Evolutionary conservation across 2,329 filamentous ascomycete species (phyloP), one percentile per base, ranked within the genome.

Genomic region (Tolypocladium cylindrosporum): DNA sequence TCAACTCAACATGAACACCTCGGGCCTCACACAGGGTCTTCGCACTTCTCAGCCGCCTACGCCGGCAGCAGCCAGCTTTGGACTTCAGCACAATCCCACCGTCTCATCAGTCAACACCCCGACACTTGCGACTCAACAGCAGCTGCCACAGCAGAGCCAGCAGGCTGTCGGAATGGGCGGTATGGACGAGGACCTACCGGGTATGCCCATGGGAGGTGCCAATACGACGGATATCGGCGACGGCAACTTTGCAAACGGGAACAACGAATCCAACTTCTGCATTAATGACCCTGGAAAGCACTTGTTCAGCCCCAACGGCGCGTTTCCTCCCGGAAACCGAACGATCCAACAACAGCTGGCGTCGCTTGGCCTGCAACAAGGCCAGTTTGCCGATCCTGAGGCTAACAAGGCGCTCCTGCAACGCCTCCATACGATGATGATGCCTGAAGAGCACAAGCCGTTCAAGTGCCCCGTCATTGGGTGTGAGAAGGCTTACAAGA

Each of bases 401-500:
- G 81, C 91, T 59, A 89, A 79, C 56, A 78, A 80, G 58, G 73
- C 76, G 24, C 69, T 84, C n/a, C 69, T 84, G 45, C 80, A 84
- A 63, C 78, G 82, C 55, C 76, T 84, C 57, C 80, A 80, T 39
- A 79, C 77, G n/a, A 77, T 87, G 70, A 79, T 85, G 73, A 80
- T 86, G 59, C 88, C 88, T 19, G 93, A 97, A 70, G 93, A 99
- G 71, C 91, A 95, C 67, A 99, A 97, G 75, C 94, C 94, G 0
- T 99, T 96, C 80, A 90, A 92, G 71, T 99, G 94, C 68, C 94
- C 94, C 1, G 94, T 99, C 55, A 96, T 99, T 71, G 94, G 94
- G 7, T 99, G 94, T 69, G 94, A 97, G 73, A 99, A 99, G 79
- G 93, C 94, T 0, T 99, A 99, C 78, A 99, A 99, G 81, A 99